These are phyloP conservation scores for Detonula confervacea DNA, from an alignment of 352 stramenopile species.

Conservation along the genomic window DNA sequence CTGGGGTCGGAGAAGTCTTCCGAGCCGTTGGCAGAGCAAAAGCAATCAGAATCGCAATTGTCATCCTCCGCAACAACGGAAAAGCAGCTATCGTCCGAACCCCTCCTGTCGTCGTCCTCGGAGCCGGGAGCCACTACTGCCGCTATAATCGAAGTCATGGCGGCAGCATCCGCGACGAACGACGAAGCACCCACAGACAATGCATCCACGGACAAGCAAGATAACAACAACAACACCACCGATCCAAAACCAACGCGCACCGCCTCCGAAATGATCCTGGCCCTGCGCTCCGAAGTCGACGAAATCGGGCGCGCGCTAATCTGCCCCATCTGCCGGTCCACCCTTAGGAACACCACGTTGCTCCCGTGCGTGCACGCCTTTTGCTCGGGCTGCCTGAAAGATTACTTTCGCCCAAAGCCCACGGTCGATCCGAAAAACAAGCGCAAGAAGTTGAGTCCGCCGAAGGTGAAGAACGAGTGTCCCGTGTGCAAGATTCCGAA, in stretches of 20 bases:
- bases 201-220: background rate
- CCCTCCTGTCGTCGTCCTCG: conserved; percentile 14
- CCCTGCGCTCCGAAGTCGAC: conserved; percentile 36
- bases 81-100: no score
- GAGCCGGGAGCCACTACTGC: background rate
- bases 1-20: background rate
- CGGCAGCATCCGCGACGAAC: conserved; percentile 1
- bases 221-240: no score
- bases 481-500: conserved; percentile 63
- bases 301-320: conserved; percentile 46
- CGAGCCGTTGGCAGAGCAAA: background rate
- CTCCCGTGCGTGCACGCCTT: conserved; percentile 76
- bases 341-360: conserved; percentile 43
- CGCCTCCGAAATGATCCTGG: conserved; percentile 37
- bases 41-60: no score
- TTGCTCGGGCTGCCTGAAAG: conserved; percentile 66
- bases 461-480: conserved; percentile 49
- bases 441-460: background rate
- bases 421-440: conserved; percentile 4
- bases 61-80: no score
- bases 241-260: no score
- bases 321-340: conserved; percentile 61
- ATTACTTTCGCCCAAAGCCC: conserved; percentile 19
- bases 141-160: background rate
- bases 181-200: background rate